These are phyloP conservation scores for Haematococcus lacustris DNA, from an alignment of 139 green algal species.

Conservation along the genomic window DNA sequence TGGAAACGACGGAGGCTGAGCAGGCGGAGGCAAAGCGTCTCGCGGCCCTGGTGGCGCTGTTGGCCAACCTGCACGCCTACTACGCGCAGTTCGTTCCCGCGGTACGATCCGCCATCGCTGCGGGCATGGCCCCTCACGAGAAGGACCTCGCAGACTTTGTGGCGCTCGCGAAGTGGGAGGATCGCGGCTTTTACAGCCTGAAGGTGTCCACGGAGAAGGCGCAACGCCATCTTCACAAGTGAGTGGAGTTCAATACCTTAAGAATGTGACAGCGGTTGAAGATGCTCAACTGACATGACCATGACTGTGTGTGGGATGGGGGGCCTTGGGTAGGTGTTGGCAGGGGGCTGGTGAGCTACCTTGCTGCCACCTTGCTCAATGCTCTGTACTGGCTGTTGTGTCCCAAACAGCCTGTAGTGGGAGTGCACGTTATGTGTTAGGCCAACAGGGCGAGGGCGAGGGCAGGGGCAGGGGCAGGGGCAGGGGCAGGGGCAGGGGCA, in stretches of 20 bases:
- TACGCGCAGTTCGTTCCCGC: slow-evolving; percentile 74
- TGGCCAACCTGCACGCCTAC: slow-evolving; percentile 74
- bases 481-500: too few relatives aligned
- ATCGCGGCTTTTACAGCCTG: slow-evolving; percentile 89
- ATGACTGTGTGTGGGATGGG: too few relatives aligned
- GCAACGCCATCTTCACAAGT: slow-evolving; percentile 78
- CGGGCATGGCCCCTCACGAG: slow-evolving; percentile 56
- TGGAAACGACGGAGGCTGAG: not conserved
- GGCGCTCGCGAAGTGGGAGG: slow-evolving; percentile 91
- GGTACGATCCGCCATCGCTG: slow-evolving; percentile 44
- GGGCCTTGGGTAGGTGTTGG: not conserved
- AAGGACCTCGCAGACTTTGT: slow-evolving; percentile 92
- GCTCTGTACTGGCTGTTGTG: too few relatives aligned
- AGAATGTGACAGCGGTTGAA: too few relatives aligned
- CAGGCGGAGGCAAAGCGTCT: slow-evolving; percentile 1
- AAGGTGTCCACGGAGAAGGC: slow-evolving; percentile 71
- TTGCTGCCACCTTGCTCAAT: too few relatives aligned
- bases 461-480: too few relatives aligned
- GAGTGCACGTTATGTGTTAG: too few relatives aligned
- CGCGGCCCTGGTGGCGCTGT: slow-evolving; percentile 24
- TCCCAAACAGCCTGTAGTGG: too few relatives aligned
- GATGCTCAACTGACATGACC: too few relatives aligned
- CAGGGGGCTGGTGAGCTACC: too few relatives aligned
- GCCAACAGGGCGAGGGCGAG: too few relatives aligned
- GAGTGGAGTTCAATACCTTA: not conserved